Evolutionary conservation across 176 grass and related monocot species (phyloP).

Genomic region (Musa schizocarpa): DNA sequence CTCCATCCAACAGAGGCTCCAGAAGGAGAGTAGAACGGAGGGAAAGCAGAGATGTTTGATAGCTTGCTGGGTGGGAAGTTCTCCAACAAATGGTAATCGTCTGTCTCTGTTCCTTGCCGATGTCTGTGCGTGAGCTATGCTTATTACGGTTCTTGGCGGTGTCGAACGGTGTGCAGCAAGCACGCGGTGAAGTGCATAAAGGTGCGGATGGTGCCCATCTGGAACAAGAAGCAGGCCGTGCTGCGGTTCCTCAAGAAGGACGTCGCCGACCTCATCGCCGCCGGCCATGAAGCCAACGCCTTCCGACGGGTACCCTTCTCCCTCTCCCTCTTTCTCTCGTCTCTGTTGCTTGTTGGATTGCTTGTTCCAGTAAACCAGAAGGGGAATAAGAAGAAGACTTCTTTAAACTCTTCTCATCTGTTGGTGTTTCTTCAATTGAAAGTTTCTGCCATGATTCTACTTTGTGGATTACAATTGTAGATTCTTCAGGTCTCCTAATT

Average conservation of each 20-base stretch:
- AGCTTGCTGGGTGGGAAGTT: neutral
- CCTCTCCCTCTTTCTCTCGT: neutral
- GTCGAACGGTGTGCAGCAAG: conserved; percentile 37
- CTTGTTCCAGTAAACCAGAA: neutral
- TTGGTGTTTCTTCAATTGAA: too few species aligned
- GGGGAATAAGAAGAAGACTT: too few species aligned
- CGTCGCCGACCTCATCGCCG: conserved; percentile 69
- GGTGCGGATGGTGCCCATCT: conserved; percentile 47
- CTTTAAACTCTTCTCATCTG: too few species aligned
- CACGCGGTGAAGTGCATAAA: conserved; percentile 65
- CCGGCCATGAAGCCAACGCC: conserved; percentile 47
- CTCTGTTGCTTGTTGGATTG: conserved; percentile 1
- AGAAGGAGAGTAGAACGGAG: neutral
- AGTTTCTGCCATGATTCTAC: too few species aligned
- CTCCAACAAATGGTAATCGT: conserved; percentile 14
- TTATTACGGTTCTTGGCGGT: neutral
- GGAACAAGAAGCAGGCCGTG: conserved; percentile 64
- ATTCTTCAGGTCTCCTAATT: too few species aligned
- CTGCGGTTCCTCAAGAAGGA: conserved; percentile 77
- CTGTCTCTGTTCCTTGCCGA: too few species aligned
- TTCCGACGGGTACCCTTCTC: conserved; percentile 44
- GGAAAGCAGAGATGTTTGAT: neutral
- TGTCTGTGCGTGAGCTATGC: neutral
- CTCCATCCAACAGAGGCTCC: neutral
- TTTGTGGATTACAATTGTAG: too few species aligned